phyloP scores from a whole-genome alignment of 1,284 basidiomycete genomes.

The Rhodofomes roseus region DNA sequence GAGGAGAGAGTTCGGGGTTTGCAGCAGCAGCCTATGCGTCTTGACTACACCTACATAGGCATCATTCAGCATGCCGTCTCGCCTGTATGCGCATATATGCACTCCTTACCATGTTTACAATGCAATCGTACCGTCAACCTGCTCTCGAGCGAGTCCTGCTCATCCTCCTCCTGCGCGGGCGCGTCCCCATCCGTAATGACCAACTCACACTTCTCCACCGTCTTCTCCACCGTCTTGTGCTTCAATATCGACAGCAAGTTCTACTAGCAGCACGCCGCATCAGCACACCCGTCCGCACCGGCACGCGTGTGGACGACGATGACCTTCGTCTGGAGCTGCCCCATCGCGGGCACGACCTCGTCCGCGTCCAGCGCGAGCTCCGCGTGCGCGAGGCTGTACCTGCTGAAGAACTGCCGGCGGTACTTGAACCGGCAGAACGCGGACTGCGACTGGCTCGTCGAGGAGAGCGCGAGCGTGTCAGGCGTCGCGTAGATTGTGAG shows the following conservation, averaged over 20 bases:
- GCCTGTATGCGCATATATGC: constrained; percentile 5
- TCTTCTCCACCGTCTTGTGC: constrained; percentile 69
- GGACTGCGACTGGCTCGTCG: constrained; percentile 74
- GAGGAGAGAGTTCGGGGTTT: constrained; percentile 52
- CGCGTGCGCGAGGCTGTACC: constrained; percentile 43
- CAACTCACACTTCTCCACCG: constrained; percentile 71
- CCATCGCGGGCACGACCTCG: constrained; percentile 29
- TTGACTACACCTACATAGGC: constrained; percentile 61
- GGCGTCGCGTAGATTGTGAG: constrained; percentile 61
- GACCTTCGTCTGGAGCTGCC: constrained; percentile 69
- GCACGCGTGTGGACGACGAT: background rate
- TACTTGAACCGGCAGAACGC: constrained; percentile 80
- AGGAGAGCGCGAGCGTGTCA: constrained; percentile 58
- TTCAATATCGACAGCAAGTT: constrained; percentile 65
- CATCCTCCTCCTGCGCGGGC: constrained; percentile 41
- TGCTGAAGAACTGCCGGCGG: constrained; percentile 62
- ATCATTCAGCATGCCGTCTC: constrained; percentile 3
- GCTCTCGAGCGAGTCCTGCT: constrained; percentile 63
- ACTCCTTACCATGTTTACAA: constrained; percentile 70
- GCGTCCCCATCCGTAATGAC: constrained; percentile 55
- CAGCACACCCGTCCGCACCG: background rate
- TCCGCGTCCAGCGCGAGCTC: constrained; percentile 12
- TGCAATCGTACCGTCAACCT: constrained; percentile 66
- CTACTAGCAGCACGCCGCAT: background rate
- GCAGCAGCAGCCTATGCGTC: constrained; percentile 68